A percentile compares a stretch with the other conserved stretches of the same genome.
These are phyloP conservation scores for Ettlia oleoabundans DNA, from an alignment of 139 green algal genomes.

Conservation along the genomic window DNA sequence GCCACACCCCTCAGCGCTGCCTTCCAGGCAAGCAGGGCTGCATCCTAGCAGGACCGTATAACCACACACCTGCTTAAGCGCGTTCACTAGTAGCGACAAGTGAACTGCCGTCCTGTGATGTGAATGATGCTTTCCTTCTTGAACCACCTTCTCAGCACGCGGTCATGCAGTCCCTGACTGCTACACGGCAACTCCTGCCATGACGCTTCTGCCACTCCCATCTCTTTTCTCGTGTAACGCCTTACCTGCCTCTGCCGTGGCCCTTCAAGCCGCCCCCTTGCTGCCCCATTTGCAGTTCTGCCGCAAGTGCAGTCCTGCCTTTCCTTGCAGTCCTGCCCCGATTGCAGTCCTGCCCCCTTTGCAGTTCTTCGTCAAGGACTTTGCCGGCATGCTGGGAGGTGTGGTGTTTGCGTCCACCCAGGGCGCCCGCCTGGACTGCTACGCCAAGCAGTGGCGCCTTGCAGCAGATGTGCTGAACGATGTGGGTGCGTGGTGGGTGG, in stretches of 20 bases:
- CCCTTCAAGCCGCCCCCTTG: too few relatives aligned
- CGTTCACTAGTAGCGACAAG: too few relatives aligned
- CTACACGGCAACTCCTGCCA: too few relatives aligned
- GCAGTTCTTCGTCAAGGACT: conserved; percentile 76
- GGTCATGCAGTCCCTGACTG: too few relatives aligned
- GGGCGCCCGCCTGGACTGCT: conserved; percentile 57
- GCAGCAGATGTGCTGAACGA: conserved; percentile 74
- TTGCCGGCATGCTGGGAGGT: conserved; percentile 72
- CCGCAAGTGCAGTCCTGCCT: background rate
- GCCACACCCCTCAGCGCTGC: conserved; percentile 65
- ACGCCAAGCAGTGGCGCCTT: conserved; percentile 86
- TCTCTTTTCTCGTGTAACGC: too few relatives aligned
- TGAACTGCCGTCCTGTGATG: too few relatives aligned
- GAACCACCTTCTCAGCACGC: too few relatives aligned
- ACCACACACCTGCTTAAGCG: background rate
- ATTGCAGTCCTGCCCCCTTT: background rate
- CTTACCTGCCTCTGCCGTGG: too few relatives aligned
- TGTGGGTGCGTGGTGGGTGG: conserved; percentile 27
- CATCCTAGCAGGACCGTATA: background rate
- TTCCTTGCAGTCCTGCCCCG: background rate
- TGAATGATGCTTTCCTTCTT: too few relatives aligned
- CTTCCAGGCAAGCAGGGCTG: background rate
- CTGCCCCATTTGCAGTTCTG: too few relatives aligned
- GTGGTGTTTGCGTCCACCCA: conserved; percentile 70
- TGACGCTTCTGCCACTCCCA: too few relatives aligned